phyloP scores from a whole-genome alignment of 345 rosid genomes.

The Salix dunnii region DNA sequence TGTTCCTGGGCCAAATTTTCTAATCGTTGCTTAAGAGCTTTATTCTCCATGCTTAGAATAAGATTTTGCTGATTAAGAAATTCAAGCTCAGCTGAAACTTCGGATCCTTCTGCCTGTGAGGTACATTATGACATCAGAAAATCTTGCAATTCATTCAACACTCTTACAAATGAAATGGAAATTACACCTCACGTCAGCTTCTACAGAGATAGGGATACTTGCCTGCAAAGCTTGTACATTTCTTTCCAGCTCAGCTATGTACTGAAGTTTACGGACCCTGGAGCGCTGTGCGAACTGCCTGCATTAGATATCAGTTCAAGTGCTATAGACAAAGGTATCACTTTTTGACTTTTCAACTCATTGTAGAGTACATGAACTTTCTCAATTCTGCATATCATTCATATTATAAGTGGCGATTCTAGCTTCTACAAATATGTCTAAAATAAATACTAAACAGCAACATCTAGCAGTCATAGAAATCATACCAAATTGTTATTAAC shows the following conservation, averaged over 20 bases:
- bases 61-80: constrained; percentile 58
- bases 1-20: constrained; percentile 65
- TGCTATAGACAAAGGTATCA: constrained; percentile 16
- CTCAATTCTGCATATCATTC: neutral
- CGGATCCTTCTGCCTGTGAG: constrained; percentile 63
- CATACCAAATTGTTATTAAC: neutral
- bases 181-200: neutral
- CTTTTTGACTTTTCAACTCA: neutral
- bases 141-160: constrained; percentile 6
- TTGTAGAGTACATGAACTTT: neutral
- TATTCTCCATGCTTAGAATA: constrained; percentile 69
- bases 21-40: constrained; percentile 55
- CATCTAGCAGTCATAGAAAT: neutral
- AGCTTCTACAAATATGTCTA: neutral
- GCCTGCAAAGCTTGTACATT: constrained; percentile 96
- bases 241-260: constrained; percentile 97
- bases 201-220: constrained; percentile 17
- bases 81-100: constrained; percentile 56
- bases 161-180: neutral
- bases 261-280: constrained; percentile 94
- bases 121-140: neutral
- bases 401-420: neutral
- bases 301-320: constrained; percentile 21
- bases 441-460: neutral
- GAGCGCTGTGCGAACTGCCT: constrained; percentile 99